Evolutionary conservation across 2,329 filamentous ascomycete species (phyloP), one percentile per base, ranked within the genome.

Genomic region (Cladobotryum protrusum): DNA sequence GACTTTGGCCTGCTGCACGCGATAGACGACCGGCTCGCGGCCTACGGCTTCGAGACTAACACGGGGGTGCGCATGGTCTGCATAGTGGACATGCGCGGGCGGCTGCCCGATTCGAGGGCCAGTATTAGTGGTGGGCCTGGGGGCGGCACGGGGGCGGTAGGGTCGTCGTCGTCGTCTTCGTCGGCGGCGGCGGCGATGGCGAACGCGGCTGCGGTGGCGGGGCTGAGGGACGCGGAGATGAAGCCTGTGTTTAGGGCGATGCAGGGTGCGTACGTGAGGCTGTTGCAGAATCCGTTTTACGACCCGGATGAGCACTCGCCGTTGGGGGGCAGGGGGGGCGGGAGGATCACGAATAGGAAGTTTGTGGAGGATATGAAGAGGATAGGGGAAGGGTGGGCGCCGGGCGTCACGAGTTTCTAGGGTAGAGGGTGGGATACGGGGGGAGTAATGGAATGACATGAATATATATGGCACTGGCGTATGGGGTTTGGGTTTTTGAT

Each of bases 21-120:
- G 52, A 78, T 97, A 52, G 93, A 97, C 72, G 92, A 99, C 72
- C 82, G 91, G 20, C 78, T 97, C 43, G 90, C 91, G 34, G 87
- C 90, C 58, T 99, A 97, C 72, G 93, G 93, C 61, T 96, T 89
- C 82, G 81, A 97, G 69, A 96, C 93, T 50, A 97, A 96, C 69
- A 97, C 93, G 20, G 90, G 90, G 37, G 83, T 96, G 56, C 91
- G 92, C 65, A 84, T 99, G 63, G 83, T 97, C 33, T 85, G 90
- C 55, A 82, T 96, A 3, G 86, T 97, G 29, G 92, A 99, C 70
- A 89, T 95, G 80, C 83, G 90, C 58, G 91, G 90, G 1, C 75
- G 86, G 18, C 72, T 78, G 45, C 69, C 75, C 47, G 71, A 68
- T 45, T 63, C 60, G 9, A 4, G 46, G 47, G 12, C 44, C 12